Percentiles rank a stretch among this genome's conserved stretches.
Conservation (phyloP, 495 filamentous ascomycete genomes). For the Immersiella caudata region DNA sequence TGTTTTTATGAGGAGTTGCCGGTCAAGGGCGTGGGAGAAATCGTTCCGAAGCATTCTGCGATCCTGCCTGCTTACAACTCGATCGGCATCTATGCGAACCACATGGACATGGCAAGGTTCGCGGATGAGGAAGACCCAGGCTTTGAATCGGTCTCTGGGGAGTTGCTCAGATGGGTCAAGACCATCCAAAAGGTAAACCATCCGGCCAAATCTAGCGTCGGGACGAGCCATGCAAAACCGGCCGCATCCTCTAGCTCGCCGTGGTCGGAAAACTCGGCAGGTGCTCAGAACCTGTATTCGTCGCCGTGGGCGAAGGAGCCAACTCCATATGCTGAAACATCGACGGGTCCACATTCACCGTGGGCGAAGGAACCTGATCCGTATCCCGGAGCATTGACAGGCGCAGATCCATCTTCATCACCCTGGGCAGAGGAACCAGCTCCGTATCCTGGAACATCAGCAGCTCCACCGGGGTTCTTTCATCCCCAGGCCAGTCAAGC, state of each 20-base stretch:
- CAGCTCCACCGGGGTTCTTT: no score
- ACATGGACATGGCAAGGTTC: slow-evolving; percentile 16
- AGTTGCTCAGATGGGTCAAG: slow-evolving; percentile 10
- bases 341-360: no score
- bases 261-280: not conserved
- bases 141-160: not conserved
- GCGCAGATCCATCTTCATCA: no score
- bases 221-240: no score
- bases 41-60: slow-evolving; percentile 7
- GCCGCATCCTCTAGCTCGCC: not conserved
- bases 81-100: slow-evolving; percentile 9
- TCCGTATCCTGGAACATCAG: no score
- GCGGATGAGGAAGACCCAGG: slow-evolving; percentile 1
- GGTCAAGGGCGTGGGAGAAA: slow-evolving; percentile 14
- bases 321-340: no score
- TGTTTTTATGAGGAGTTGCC: slow-evolving; percentile 12
- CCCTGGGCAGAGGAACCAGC: no score
- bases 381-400: no score
- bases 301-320: no score
- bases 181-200: not conserved
- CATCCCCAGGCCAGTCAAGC: no score
- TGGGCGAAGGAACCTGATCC: no score
- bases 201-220: not conserved
- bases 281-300: no score
- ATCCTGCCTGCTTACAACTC: slow-evolving; percentile 9